These are phyloP conservation scores for Citrus sp. DNA, from an alignment of 345 rosid genomes.

Conservation along the genomic window DNA sequence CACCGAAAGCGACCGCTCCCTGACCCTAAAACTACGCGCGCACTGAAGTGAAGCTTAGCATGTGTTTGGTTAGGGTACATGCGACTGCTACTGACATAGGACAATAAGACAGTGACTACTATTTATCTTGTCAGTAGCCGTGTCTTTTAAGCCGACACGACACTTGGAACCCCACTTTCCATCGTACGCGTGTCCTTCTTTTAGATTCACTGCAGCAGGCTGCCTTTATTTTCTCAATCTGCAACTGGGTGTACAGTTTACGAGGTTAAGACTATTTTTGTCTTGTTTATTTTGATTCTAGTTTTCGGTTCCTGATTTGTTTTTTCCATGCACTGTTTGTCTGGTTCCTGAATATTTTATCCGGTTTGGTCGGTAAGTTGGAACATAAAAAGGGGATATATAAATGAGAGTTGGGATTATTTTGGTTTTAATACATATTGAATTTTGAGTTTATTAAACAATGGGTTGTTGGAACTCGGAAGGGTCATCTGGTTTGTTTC, in stretches of 20 bases:
- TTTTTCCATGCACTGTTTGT: neutral
- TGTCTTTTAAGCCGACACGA: constrained; percentile 11
- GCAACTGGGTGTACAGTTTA: neutral
- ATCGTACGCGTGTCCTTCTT: neutral
- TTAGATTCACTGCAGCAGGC: neutral
- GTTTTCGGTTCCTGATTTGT: neutral
- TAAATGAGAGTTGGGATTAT: neutral
- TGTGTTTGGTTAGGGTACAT: no score
- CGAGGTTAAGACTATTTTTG: neutral
- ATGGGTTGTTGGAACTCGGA: neutral
- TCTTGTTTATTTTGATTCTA: neutral
- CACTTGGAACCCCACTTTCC: neutral
- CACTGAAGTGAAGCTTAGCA: neutral
- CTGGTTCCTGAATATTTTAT: neutral
- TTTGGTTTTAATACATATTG: no score
- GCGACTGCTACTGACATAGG: neutral
- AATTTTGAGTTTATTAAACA: neutral
- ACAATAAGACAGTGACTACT: neutral
- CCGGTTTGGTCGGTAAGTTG: neutral
- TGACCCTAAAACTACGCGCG: neutral
- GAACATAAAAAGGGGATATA: neutral
- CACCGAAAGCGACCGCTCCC: constrained; percentile 5
- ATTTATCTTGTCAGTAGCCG: neutral
- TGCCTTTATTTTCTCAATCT: neutral
- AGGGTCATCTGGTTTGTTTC: neutral